Conservation (phyloP, 1,284 basidiomycete species). For the Ustilago loliicola region DNA sequence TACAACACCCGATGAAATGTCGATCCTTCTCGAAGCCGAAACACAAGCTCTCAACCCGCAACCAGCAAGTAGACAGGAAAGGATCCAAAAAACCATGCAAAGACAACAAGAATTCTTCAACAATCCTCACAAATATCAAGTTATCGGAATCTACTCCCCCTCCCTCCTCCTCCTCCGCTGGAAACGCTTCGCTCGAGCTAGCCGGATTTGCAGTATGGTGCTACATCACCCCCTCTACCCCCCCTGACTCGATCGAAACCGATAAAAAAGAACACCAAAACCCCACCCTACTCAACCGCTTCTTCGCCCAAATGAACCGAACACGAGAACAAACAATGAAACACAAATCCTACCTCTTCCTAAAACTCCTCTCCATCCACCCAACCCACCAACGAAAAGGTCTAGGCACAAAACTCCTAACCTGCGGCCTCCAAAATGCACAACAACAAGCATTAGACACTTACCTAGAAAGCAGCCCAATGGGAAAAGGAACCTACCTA, state of each 20-base stretch:
- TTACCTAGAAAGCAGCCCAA: slow-evolving; percentile 35
- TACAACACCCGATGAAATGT: neutral
- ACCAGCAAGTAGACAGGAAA: neutral
- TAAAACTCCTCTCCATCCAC: slow-evolving; percentile 32
- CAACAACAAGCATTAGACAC: slow-evolving; percentile 6
- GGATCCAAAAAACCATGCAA: neutral
- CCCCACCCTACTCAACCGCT: slow-evolving; percentile 17
- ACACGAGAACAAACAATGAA: slow-evolving; percentile 19
- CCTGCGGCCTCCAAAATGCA: slow-evolving; percentile 17
- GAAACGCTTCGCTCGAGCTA: neutral
- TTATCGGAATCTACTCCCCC: neutral
- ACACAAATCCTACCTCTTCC: slow-evolving; percentile 20
- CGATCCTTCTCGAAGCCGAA: neutral
- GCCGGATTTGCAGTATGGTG: slow-evolving; percentile 19
- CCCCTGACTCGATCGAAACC: neutral
- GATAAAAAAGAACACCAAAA: neutral
- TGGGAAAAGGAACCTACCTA: slow-evolving; percentile 28
- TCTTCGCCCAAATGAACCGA: slow-evolving; percentile 24
- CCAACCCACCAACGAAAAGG: slow-evolving; percentile 27
- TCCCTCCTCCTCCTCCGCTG: neutral
- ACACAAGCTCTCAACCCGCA: neutral
- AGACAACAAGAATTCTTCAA: neutral
- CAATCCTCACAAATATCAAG: neutral
- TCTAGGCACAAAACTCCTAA: slow-evolving; percentile 15
- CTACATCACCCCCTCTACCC: neutral